Base-by-base conservation (phyloP, 2,329 filamentous ascomycete genomes). In the Purpureocillium takamizusanense region DNA sequence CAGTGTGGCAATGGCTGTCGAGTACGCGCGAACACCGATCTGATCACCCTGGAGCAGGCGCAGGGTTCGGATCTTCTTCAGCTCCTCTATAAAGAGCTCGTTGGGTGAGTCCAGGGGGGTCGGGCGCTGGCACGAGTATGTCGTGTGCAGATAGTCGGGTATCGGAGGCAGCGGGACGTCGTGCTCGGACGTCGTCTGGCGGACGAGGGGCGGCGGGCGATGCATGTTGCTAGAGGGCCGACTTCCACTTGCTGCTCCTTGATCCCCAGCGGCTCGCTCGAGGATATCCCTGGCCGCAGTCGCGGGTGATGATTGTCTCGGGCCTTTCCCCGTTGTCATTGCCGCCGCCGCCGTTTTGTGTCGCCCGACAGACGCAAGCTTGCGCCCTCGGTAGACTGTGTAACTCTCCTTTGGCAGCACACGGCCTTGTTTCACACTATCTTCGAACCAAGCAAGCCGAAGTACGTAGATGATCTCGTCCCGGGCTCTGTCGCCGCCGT, bases 1-100 rank as follows among this genome's bases (percentile, higher is more conserved):
- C 14, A 98, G 59, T 0, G 85, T 66, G 6, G 92, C 87, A 46
- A 97, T 94, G 11, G 83, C 81, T 2, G 83, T 88, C 23, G 84
- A 89, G 55, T 97, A 97, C 0, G 90, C 88, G 35, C 87, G 76
- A 0, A 89, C 78, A 2, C 86, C 87, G 42, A 94, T 78, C 34
- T 83, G 72, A 50, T 95, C 88, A 8, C 78, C 76, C 1, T 74
- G 79, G 2, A 95, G 67, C 13, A 77, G 70, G 16, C 90, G 76
- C 3, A 81, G 72, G 2, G 75, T 76, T 33, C 83, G 77, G 46
- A 97, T 86, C 42, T 82, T 81, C 48, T 79, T 75, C 5, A 98
- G 70, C 43, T 84, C 71, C 1, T 73, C 62, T 31, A 95, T 76
- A 55, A 98, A 97, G 0, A 59, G 59, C 31, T 77, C 69, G 49